Evolutionary conservation across 1,284 basidiomycete genomes (phyloP), one percentile per base, ranked within the genome.

Genomic region (Hemileia vastatrix): DNA sequence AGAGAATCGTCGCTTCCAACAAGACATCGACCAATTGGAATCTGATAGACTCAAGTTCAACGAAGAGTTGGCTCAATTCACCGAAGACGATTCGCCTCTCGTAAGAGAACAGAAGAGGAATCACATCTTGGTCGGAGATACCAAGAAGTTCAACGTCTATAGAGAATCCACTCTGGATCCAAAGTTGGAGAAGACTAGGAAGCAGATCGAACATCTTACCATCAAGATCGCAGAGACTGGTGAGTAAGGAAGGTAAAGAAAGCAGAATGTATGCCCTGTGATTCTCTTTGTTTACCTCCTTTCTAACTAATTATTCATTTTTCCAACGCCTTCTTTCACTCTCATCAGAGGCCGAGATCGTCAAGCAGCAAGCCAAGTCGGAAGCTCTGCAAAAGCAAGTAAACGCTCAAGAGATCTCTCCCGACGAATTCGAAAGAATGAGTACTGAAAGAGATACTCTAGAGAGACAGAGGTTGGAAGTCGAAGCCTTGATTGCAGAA

Each of bases 341-440:
- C 70, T 62, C 67, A 72, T 3, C 56, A 57, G 54, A 19, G 21
- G 50, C 36, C 4, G 15, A 48, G 9, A 31, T 21, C 18, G 27
- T 64, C n/a, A 67, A 66, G 54, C 69, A 68, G 64, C 63, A 67
- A 61, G 62, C 60, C 43, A 70, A 71, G 58, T 63, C 65, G 8
- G 47, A 63, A 11, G 65, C 68, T 19, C 62, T 70, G 44, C 70
- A 71, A 63, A 50, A 63, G 23, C 67, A 68, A 53, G 71, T 73
- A 49, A 67, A 71, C 31, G 67, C 67, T 11, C 72, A 74, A 56
- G 67, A 70, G 54, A 69, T 73, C 66, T 69, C 71, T 24, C 66
- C 67, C 4, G 72, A 74, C 33, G 71, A 73, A 60, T 73, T 68
- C 61, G 71, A 71, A 51, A 65, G 68, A 27, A 70, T 74, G 66